phyloP scores from a whole-genome alignment of 805 yeast species.

The Yarrowia bubula region DNA sequence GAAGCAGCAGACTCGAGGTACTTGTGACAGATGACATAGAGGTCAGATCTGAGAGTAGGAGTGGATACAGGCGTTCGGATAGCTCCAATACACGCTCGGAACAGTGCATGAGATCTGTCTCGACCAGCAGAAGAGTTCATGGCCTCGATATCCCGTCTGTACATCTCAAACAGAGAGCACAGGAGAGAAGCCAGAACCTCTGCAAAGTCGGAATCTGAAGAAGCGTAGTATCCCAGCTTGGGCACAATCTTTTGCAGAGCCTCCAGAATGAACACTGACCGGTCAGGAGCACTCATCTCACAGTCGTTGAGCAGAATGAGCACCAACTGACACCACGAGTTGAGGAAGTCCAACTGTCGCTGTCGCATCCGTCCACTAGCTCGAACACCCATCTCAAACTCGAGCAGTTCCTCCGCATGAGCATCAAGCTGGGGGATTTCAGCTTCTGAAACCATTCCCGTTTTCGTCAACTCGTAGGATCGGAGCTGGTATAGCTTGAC shows the following conservation, averaged over 20 bases:
- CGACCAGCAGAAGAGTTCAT: constrained; percentile 37
- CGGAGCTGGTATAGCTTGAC: constrained; percentile 30
- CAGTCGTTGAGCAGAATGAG: constrained; percentile 70
- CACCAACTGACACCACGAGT: constrained; percentile 80
- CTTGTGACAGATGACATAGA: constrained; percentile 70
- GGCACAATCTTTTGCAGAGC: constrained; percentile 75
- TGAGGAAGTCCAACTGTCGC: constrained; percentile 60
- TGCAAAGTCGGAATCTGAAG: constrained; percentile 61
- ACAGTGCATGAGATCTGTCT: constrained; percentile 63
- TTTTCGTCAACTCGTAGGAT: constrained; percentile 32
- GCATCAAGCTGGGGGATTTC: constrained; percentile 26
- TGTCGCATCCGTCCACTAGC: constrained; percentile 33
- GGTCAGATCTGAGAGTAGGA: constrained; percentile 66
- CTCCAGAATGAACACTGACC: constrained; percentile 67
- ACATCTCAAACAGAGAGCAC: constrained; percentile 64
- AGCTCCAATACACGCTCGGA: constrained; percentile 72
- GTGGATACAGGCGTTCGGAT: constrained; percentile 68
- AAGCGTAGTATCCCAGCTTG: constrained; percentile 70
- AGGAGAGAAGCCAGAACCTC: constrained; percentile 75
- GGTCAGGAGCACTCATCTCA: constrained; percentile 45
- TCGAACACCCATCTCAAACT: constrained; percentile 46
- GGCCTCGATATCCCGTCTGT: constrained; percentile 45
- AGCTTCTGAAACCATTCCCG: constrained; percentile 18
- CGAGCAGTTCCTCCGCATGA: constrained; percentile 42
- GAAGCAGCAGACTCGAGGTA: constrained; percentile 44